Evolutionary conservation across 1,284 basidiomycete genomes (phyloP).

Genomic region (Heliocybe sulcata): DNA sequence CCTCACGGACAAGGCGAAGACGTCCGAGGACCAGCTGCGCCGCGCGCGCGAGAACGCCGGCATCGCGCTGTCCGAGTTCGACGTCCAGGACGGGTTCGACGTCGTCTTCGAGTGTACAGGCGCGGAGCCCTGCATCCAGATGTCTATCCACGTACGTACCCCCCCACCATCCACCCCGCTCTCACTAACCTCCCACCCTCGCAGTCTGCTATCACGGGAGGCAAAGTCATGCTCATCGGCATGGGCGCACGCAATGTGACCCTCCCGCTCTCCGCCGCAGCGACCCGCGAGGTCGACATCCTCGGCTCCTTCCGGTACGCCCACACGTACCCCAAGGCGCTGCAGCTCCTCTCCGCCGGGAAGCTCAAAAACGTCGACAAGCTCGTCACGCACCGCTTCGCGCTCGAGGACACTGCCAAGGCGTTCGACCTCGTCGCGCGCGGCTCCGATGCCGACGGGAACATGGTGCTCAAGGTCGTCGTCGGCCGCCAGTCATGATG

Average conservation of each 20-base stretch:
- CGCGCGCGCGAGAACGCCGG: constrained; percentile 56
- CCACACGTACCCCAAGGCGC: constrained; percentile 83
- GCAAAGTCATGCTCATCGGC: constrained; percentile 88
- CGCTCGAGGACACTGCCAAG: constrained; percentile 53
- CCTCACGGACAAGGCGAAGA: constrained; percentile 34
- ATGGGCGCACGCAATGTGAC: constrained; percentile 87
- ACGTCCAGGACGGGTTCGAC: constrained; percentile 77
- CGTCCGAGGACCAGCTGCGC: constrained; percentile 59
- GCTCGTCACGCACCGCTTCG: constrained; percentile 78
- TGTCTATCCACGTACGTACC: constrained; percentile 71
- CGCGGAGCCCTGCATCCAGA: constrained; percentile 85
- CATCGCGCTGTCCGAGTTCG: constrained; percentile 49
- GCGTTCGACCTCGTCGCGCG: constrained; percentile 78
- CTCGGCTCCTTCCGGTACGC: constrained; percentile 87
- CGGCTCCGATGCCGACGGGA: constrained; percentile 72
- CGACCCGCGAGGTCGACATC: constrained; percentile 89
- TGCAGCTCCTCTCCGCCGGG: constrained; percentile 67
- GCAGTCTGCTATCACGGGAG: constrained; percentile 76
- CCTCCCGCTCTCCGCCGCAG: constrained; percentile 79
- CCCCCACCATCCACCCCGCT: constrained; percentile 10
- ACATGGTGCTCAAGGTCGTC: constrained; percentile 84
- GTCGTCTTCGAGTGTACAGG: constrained; percentile 94
- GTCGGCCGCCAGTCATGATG: constrained; percentile 30
- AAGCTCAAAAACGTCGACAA: constrained; percentile 59
- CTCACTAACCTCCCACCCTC: constrained; percentile 11